These are phyloP conservation scores for Xylaria palmicola DNA, from an alignment of 495 filamentous ascomycete genomes.

Conservation along the genomic window DNA sequence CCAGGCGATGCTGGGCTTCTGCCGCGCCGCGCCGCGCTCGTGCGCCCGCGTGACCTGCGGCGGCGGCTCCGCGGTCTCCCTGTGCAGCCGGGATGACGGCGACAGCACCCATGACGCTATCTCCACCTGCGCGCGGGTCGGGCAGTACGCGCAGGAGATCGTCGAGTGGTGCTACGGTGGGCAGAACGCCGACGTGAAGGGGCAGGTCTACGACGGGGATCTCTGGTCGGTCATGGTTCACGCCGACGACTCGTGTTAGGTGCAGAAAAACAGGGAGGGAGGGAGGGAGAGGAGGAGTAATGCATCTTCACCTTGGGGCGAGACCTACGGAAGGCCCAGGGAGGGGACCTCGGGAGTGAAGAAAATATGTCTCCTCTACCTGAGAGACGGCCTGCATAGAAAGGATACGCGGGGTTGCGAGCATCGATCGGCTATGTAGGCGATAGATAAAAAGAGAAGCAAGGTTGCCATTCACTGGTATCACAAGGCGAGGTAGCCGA, in stretches of 20 bases:
- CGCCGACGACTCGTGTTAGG: neutral
- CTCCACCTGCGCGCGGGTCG: neutral
- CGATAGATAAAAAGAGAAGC: too few species aligned
- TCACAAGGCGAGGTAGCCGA: too few species aligned
- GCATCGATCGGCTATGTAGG: too few species aligned
- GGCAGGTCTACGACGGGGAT: neutral
- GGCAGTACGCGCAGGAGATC: neutral
- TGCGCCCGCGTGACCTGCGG: neutral
- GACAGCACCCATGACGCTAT: neutral
- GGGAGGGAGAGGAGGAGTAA: too few species aligned
- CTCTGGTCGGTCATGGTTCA: neutral
- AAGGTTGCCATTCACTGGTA: too few species aligned
- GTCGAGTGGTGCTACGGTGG: neutral
- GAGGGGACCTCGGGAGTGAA: too few species aligned
- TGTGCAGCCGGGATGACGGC: neutral
- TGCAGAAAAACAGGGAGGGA: neutral
- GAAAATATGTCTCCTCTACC: too few species aligned
- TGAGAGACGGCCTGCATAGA: too few species aligned
- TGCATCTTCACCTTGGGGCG: neutral
- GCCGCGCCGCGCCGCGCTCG: neutral
- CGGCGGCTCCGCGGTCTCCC: neutral
- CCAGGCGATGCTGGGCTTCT: neutral
- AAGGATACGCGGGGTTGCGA: too few species aligned
- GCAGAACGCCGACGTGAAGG: neutral
- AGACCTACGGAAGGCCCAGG: too few species aligned